These are phyloP conservation scores for Botrytis pseudocinerea DNA, from an alignment of 2,329 filamentous ascomycete genomes.

Conservation along the genomic window DNA sequence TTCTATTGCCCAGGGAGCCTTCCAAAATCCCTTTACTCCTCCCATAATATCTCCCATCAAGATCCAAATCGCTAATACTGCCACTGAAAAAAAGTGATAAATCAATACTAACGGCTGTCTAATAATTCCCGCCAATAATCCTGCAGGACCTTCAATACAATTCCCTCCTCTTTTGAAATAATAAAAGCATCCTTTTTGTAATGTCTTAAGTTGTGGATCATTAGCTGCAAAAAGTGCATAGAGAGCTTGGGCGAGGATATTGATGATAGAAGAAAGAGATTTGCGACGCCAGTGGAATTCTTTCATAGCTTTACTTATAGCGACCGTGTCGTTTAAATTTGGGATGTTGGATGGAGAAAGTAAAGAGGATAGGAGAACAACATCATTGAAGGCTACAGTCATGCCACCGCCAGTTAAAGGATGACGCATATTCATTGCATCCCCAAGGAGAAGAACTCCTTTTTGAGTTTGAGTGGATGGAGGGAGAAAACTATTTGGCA, in stretches of 20 bases:
- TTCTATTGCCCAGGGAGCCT: slow-evolving; percentile 64
- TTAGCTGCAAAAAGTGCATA: slow-evolving; percentile 90
- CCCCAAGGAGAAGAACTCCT: slow-evolving; percentile 80
- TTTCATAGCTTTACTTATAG: slow-evolving; percentile 64
- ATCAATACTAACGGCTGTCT: slow-evolving; percentile 75
- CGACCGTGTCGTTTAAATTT: slow-evolving; percentile 63
- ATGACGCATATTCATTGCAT: slow-evolving; percentile 99
- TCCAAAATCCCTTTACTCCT: slow-evolving; percentile 51
- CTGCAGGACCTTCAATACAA: slow-evolving; percentile 75
- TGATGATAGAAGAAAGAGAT: slow-evolving; percentile 80
- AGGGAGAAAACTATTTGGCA: slow-evolving; percentile 96
- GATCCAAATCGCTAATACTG: slow-evolving; percentile 81
- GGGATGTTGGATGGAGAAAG: slow-evolving; percentile 70
- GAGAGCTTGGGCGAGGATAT: slow-evolving; percentile 93
- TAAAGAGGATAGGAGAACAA: slow-evolving; percentile 72
- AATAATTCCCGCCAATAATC: slow-evolving; percentile 79
- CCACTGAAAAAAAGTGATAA: slow-evolving; percentile 93
- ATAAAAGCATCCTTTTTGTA: slow-evolving; percentile 87
- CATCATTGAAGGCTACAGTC: slow-evolving; percentile 96
- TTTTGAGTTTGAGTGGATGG: slow-evolving; percentile 68
- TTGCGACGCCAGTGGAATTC: slow-evolving; percentile 89
- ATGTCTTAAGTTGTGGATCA: slow-evolving; percentile 70
- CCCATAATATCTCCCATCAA: slow-evolving; percentile 48
- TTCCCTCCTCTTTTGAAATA: slow-evolving; percentile 80
- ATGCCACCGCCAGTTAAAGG: slow-evolving; percentile 95